Evolutionary conservation across 1,284 basidiomycete species (phyloP), one percentile per base, ranked within the genome.

Genomic region (Ustilago cynodontis): DNA sequence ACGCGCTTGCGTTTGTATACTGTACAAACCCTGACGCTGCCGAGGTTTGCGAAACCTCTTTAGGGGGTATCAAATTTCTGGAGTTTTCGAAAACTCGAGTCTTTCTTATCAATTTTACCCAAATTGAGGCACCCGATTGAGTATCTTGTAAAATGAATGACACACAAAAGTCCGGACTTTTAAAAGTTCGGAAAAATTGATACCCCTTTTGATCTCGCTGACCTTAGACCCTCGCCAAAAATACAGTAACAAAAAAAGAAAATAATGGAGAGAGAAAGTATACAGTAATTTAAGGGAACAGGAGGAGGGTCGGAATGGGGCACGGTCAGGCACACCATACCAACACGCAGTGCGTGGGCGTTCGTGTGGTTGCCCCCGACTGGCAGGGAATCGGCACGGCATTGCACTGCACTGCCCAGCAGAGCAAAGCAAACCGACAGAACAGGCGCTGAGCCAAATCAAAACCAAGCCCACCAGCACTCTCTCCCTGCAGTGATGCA

Each of bases 381-480:
- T 50, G 26, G 28, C 49, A 26, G 28, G 24, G 5, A 49, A 22
- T 11, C 7, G 51, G 51, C 51, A 53, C 51, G 29, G 51, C 51
- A 35, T 10, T 22, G 33, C 26, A 52, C 50, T n/a, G 50, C 50
- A 52, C 31, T 14, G 33, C 51, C 29, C 51, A 53, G 51, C 47
- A 49, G 11, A 16, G 9, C 47, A 49, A 45, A 37, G 5, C 43
- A 20, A 45, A n/a, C n/a, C n/a, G n/a, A n/a, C n/a, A n/a, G n/a
- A n/a, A n/a, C 14, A 20, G 5, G 39, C 39, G 39, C n/a, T 41
- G 39, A 16, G 6, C 37, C n/a, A n/a, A n/a, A n/a, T n/a, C n/a
- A 39, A 39, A 18, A 39, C 3, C 14, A 39, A 39, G 37, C 37
- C 35, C 41, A 43, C 41, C 20, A n/a, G 41, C 41, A 20, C 9